Conservation (phyloP, 176 grass and related monocot species). For the Thalia dealbata region DNA sequence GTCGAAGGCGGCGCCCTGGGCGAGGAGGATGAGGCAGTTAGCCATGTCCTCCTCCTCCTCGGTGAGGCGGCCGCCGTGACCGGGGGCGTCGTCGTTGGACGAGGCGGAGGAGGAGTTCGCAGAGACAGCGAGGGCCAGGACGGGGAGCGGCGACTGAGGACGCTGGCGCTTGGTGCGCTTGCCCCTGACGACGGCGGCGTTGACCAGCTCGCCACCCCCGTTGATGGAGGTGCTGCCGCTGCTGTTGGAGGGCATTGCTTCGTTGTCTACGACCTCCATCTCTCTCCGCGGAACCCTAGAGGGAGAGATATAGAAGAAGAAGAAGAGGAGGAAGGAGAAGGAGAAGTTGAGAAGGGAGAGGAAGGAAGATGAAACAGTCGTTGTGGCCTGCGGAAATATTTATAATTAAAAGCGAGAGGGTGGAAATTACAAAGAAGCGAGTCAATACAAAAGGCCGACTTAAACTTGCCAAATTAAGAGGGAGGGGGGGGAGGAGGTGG, state of each 20-base stretch:
- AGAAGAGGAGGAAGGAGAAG: slow-evolving; percentile 18
- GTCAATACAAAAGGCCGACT: neutral
- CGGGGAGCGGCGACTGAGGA: neutral
- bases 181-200: slow-evolving; percentile 38
- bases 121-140: neutral
- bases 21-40: slow-evolving; percentile 65
- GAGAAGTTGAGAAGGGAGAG: neutral
- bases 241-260: slow-evolving; percentile 11
- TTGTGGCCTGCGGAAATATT: neutral
- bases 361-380: neutral
- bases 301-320: slow-evolving; percentile 4
- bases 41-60: slow-evolving; percentile 86
- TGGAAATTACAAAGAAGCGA: neutral
- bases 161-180: slow-evolving; percentile 71
- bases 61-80: slow-evolving; percentile 9
- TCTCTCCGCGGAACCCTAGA: neutral
- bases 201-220: slow-evolving; percentile 1
- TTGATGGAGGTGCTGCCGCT: slow-evolving; percentile 1
- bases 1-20: slow-evolving; percentile 21
- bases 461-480: neutral
- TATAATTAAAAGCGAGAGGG: neutral
- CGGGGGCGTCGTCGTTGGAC: slow-evolving; percentile 16
- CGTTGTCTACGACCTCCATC: slow-evolving; percentile 30
- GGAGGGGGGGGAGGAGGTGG: neutral
- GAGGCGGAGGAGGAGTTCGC: slow-evolving; percentile 25